Conservation (phyloP, 2,329 filamentous ascomycete species). For the Penicillium oxalicum region DNA sequence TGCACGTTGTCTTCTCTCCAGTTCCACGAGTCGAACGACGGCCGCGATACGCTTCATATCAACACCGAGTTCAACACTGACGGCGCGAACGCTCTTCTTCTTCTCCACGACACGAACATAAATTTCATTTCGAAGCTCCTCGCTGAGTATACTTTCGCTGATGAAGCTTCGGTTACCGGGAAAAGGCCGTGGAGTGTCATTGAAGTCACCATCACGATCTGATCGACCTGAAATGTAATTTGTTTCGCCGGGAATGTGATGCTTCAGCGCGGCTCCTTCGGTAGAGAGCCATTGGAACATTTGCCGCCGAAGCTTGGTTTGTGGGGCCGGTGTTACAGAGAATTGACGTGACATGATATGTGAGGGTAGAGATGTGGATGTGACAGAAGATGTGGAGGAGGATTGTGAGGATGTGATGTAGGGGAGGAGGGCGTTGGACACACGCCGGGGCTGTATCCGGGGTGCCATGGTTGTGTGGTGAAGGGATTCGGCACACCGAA, state of each 20-base stretch:
- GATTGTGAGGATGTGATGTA: conserved; percentile 27
- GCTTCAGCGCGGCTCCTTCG: conserved; percentile 27
- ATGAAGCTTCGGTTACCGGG: conserved; percentile 66
- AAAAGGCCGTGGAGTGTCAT: conserved; percentile 53
- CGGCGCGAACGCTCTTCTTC: conserved; percentile 64
- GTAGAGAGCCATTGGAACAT: conserved; percentile 56
- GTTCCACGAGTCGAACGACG: conserved; percentile 75
- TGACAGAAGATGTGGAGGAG: conserved; percentile 17
- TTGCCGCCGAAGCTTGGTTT: conserved; percentile 48
- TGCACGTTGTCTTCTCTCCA: conserved; percentile 70
- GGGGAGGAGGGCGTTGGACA: conserved; percentile 31
- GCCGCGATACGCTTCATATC: conserved; percentile 81
- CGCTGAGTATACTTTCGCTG: conserved; percentile 67
- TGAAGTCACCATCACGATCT: conserved; percentile 5
- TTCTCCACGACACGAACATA: conserved; percentile 61
- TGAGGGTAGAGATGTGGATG: conserved; percentile 16
- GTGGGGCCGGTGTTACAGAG: conserved; percentile 28
- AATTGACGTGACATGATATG: conserved; percentile 25
- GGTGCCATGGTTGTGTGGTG: conserved; percentile 32
- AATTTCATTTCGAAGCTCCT: conserved; percentile 66
- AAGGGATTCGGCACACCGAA: conserved; percentile 1
- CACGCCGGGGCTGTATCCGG: conserved; percentile 33
- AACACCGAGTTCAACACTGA: conserved; percentile 70
- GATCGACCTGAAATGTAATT: conserved; percentile 26
- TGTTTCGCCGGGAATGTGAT: conserved; percentile 27